Conservation (phyloP, 1,284 basidiomycete species). For the Pascua sp. region DNA sequence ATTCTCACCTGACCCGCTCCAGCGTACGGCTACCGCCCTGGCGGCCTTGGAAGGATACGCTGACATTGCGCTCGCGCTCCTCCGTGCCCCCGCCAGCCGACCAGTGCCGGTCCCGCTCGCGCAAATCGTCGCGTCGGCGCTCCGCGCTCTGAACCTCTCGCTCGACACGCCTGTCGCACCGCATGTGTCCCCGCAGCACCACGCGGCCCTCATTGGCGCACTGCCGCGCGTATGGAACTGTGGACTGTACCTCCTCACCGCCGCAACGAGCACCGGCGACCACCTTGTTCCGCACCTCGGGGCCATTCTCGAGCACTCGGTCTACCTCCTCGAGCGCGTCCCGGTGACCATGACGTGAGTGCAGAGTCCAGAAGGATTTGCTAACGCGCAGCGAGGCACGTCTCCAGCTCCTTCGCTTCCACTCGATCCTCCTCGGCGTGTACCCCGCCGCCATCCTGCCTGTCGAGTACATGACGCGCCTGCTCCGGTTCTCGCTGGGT, state of each 20-base stretch:
- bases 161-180: slow-evolving; percentile 56
- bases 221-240: slow-evolving; percentile 39
- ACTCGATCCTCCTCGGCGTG: slow-evolving; percentile 30
- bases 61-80: slow-evolving; percentile 29
- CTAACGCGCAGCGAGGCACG: slow-evolving; percentile 15
- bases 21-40: slow-evolving; percentile 22
- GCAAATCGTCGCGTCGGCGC: slow-evolving; percentile 42
- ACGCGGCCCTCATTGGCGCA: slow-evolving; percentile 29
- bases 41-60: slow-evolving; percentile 32
- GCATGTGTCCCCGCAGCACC: slow-evolving; percentile 41
- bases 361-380: no score
- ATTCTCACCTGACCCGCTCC: slow-evolving; percentile 28
- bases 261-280: slow-evolving; percentile 28
- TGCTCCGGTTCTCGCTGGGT: slow-evolving; percentile 35
- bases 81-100: slow-evolving; percentile 60
- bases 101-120: slow-evolving; percentile 73
- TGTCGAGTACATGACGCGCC: slow-evolving; percentile 36
- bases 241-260: slow-evolving; percentile 33
- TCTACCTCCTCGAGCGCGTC: slow-evolving; percentile 37
- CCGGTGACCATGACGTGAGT: slow-evolving; percentile 26
- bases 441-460: slow-evolving; percentile 35
- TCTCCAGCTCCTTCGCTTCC: slow-evolving; percentile 38
- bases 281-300: slow-evolving; percentile 43
- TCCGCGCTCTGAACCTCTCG: slow-evolving; percentile 56
- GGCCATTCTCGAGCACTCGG: slow-evolving; percentile 41